Percentiles rank a stretch among this genome's conserved stretches.
These are phyloP conservation scores for Stephania cephalantha DNA, from an alignment of 164 flowering plant species.

Conservation along the genomic window DNA sequence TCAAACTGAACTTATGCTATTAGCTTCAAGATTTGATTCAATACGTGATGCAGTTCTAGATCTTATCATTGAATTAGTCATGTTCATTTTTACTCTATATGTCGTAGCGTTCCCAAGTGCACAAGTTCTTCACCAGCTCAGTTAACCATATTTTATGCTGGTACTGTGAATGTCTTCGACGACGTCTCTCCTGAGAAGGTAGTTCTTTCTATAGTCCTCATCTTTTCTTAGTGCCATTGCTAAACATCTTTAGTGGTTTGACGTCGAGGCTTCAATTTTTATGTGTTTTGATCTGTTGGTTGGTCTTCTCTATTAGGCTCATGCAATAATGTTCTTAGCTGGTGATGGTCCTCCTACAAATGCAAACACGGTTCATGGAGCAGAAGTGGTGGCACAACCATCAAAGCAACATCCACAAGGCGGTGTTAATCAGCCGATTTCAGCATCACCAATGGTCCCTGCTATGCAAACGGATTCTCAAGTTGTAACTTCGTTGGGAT, in stretches of 20 bases:
- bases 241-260: background rate
- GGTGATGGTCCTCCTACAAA: constrained; percentile 41
- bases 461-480: constrained; percentile 40
- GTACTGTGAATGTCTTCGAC: constrained; percentile 64
- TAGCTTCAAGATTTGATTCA: background rate
- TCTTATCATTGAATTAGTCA: too few relatives aligned
- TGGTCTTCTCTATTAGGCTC: constrained; percentile 41
- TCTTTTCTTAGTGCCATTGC: background rate
- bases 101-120: constrained; percentile 38
- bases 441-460: constrained; percentile 31
- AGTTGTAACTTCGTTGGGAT: constrained; percentile 20
- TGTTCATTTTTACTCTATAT: background rate
- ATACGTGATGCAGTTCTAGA: background rate
- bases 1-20: background rate
- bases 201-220: constrained; percentile 3
- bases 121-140: constrained; percentile 38
- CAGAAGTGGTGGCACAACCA: constrained; percentile 10
- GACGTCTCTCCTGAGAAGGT: constrained; percentile 84
- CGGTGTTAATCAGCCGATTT: constrained; percentile 41
- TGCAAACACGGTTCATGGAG: constrained; percentile 21
- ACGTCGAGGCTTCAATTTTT: background rate
- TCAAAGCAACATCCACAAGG: constrained; percentile 26
- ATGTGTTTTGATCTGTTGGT: background rate
- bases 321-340: constrained; percentile 78
- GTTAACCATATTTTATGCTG: constrained; percentile 74